phyloP scores from a whole-genome alignment of 345 rosid genomes.

The Eucalyptus viminalis region DNA sequence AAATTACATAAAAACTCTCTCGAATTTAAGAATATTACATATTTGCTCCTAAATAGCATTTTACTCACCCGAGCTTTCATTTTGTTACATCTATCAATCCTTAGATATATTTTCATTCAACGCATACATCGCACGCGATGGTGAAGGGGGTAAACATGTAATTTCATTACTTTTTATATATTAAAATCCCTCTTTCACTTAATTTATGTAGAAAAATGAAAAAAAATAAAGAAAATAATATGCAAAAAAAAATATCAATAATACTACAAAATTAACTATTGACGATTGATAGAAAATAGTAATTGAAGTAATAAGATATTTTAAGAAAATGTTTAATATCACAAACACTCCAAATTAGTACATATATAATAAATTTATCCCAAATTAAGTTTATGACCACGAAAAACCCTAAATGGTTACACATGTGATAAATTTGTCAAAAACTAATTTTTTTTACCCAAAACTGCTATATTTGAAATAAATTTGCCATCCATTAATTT shows the following conservation, averaged over 20 bases:
- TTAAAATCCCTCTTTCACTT: background rate
- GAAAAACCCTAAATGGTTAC: accelerated
- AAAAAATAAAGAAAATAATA: background rate
- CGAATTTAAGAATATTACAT: background rate
- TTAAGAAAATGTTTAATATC: background rate
- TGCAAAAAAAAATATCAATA: background rate
- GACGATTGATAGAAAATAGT: background rate
- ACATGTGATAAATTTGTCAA: accelerated
- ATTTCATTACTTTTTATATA: background rate
- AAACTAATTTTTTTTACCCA: too few relatives aligned
- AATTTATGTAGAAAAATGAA: background rate
- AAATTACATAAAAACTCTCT: background rate
- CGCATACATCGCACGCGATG: background rate
- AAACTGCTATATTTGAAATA: too few relatives aligned
- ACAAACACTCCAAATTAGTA: too few relatives aligned
- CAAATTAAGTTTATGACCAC: too few relatives aligned
- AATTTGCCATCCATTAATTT: too few relatives aligned
- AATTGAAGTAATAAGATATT: background rate
- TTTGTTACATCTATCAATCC: background rate
- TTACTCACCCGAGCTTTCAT: background rate
- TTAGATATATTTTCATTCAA: background rate
- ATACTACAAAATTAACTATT: background rate
- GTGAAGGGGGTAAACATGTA: background rate
- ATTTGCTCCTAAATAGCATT: background rate
- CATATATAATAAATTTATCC: too few relatives aligned